Evolutionary conservation across 2,329 filamentous ascomycete genomes (phyloP), one percentile per base, ranked within the genome.

Genomic region (Colletotrichum melonis): DNA sequence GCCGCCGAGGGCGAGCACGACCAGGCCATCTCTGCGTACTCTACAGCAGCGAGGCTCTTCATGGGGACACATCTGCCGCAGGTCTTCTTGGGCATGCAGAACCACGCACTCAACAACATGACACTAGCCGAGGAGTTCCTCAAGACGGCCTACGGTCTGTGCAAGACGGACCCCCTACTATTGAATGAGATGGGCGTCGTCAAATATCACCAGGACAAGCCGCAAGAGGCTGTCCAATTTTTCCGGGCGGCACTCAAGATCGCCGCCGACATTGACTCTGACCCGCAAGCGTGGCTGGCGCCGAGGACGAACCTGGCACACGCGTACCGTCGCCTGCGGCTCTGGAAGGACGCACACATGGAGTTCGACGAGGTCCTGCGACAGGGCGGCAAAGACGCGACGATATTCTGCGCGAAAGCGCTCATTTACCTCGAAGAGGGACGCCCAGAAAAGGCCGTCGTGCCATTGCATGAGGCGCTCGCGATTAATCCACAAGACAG

Each of bases 1-100:
- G 97, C 97, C 1, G 95, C 95, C 12, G 97, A 99, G 82, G 97
- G 97, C 65, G 97, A 99, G 82, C 95, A 98, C 82, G 97, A 99
- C 81, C 97, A 99, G 84, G 97, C 97, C 60, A 98, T 99, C 75
- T 97, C 95, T 9, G 97, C 97, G 0, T 99, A 99, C 84, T 97
- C 94, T 35, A 99, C 97, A 1, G 97, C 97, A 0, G 96, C 96
- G 2, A 90, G 97, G 52, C 86, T 99, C 0, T 99, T 99, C 83
- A 97, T 98, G 86, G 97, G 97, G 52, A 98, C 96, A 0, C 97
- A 99, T 81, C 88, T 99, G 1, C 97, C 97, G 0, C 96, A 98
- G 79, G 90, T 99, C 3, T 99, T 98, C 81, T 86, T 99, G 30
- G 97, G 97, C 7, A 99, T 99, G 97, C 97, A 99, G 82, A 97